phyloP scores from a whole-genome alignment of 2,329 filamentous ascomycete species.

The Stemphylium lycopersici region DNA sequence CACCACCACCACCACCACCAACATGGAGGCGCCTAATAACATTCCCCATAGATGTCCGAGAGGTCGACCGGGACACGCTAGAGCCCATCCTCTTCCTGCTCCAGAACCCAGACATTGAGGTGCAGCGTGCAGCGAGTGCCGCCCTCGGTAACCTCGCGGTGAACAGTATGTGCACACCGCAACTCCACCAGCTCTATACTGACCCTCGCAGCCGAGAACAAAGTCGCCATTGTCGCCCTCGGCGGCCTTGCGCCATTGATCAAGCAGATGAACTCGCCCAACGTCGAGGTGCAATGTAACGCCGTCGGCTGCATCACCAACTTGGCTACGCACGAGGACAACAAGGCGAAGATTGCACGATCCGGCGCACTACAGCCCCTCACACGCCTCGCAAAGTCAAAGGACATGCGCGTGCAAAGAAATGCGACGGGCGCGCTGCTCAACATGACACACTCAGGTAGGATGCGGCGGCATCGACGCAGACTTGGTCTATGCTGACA shows the following conservation, averaged over 20 bases:
- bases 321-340: constrained; percentile 95
- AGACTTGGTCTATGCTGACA: constrained; percentile 24
- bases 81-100: constrained; percentile 95
- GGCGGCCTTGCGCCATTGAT: constrained; percentile 91
- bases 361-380: constrained; percentile 91
- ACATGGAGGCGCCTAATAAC: constrained; percentile 21
- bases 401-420: constrained; percentile 97
- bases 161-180: constrained; percentile 70
- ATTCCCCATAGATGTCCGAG: constrained; percentile 77
- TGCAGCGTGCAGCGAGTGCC: constrained; percentile 94
- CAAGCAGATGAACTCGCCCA: constrained; percentile 96
- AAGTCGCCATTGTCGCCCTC: constrained; percentile 91
- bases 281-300: constrained; percentile 99
- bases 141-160: constrained; percentile 95
- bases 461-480: constrained; percentile 25
- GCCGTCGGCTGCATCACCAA: constrained; percentile 99
- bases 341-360: constrained; percentile 97
- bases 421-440: constrained; percentile 95
- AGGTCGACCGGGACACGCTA: constrained; percentile 92
- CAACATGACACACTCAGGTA: constrained; percentile 99
- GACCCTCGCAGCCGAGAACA: constrained; percentile 84
- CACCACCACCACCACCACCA: background rate
- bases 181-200: constrained; percentile 40
- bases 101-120: constrained; percentile 94
- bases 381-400: constrained; percentile 91